Evolutionary conservation across 2,329 filamentous ascomycete genomes (phyloP).

Genomic region (Aquanectria penicillioides): DNA sequence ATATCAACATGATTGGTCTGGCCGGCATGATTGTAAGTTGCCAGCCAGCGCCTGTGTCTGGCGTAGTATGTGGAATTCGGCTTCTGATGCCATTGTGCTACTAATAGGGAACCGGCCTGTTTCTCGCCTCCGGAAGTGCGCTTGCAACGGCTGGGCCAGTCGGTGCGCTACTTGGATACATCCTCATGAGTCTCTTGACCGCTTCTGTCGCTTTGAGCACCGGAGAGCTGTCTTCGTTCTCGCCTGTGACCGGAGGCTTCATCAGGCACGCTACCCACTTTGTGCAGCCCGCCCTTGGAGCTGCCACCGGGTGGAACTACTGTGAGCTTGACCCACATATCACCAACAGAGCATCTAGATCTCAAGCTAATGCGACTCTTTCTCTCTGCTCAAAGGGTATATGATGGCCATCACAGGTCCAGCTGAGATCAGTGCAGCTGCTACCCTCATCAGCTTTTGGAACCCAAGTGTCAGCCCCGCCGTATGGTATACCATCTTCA

Average conservation of each 20-base stretch:
- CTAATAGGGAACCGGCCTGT: constrained; percentile 65
- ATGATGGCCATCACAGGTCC: constrained; percentile 1
- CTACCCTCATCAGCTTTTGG: neutral
- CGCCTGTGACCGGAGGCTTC: constrained; percentile 71
- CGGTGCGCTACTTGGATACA: constrained; percentile 57
- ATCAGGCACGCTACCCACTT: constrained; percentile 70
- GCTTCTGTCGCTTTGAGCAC: constrained; percentile 62
- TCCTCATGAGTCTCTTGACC: constrained; percentile 65
- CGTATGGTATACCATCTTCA: neutral
- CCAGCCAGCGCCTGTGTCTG: too few species aligned
- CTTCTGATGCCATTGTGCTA: constrained; percentile 77
- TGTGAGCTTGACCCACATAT: constrained; percentile 59
- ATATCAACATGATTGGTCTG: constrained; percentile 62
- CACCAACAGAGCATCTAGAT: constrained; percentile 34
- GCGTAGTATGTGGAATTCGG: accelerated
- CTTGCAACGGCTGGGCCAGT: constrained; percentile 32
- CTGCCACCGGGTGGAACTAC: constrained; percentile 62
- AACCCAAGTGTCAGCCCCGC: neutral
- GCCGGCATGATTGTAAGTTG: constrained; percentile 58
- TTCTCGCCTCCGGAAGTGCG: constrained; percentile 69
- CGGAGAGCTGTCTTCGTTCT: constrained; percentile 68
- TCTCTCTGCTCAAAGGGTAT: neutral
- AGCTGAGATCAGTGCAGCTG: neutral
- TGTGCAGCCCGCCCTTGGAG: constrained; percentile 64
- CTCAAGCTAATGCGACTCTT: neutral